Evolutionary conservation across 169 alveolate species (phyloP).

Genomic region (Plasmodium sp.): DNA sequence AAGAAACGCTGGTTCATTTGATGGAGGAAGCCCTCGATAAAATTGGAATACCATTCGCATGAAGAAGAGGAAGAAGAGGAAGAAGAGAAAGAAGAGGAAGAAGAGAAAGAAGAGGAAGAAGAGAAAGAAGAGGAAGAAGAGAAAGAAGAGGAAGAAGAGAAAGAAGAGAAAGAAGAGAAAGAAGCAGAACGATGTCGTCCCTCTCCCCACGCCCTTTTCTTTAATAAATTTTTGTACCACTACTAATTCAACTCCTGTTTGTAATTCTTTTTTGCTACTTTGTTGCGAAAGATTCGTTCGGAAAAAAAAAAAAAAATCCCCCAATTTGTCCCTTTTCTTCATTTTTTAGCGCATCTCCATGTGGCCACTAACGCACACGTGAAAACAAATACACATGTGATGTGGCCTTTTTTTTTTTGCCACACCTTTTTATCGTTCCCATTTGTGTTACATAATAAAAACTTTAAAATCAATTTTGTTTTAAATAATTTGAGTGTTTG

Average conservation of each 20-base stretch:
- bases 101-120: neutral
- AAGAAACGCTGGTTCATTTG: constrained; percentile 55
- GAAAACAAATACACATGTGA: neutral
- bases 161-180: too few relatives aligned
- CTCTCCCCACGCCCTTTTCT: neutral
- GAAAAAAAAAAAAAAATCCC: neutral
- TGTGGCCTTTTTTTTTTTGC: neutral
- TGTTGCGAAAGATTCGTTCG: neutral
- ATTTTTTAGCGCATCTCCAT: neutral
- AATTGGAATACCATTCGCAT: constrained; percentile 69
- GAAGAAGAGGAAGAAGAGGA: neutral
- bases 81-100: neutral
- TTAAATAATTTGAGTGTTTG: constrained; percentile 18
- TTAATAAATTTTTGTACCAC: neutral
- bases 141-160: neutral
- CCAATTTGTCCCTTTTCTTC: neutral
- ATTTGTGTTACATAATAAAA: neutral
- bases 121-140: neutral
- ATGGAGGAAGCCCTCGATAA: constrained; percentile 72
- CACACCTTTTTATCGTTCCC: neutral
- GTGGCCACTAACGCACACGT: neutral
- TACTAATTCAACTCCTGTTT: neutral
- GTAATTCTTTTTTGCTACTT: neutral
- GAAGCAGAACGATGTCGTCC: neutral
- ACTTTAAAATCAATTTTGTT: neutral